Evolutionary conservation across 2,329 filamentous ascomycete genomes (phyloP), one percentile per base, ranked within the genome.

Genomic region (Arthrobotrys musiformis): DNA sequence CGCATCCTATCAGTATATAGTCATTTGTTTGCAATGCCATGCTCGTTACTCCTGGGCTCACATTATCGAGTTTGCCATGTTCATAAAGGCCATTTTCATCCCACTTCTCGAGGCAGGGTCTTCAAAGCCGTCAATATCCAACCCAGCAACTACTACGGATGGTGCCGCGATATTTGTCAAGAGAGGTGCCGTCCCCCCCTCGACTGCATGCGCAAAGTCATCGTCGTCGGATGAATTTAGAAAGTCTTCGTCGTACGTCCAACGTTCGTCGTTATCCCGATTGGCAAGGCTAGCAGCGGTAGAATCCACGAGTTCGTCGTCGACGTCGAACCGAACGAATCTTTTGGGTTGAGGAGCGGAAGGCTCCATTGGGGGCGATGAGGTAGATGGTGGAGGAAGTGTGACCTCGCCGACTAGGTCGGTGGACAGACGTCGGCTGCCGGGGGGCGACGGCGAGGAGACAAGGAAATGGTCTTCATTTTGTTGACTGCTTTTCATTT

Each of bases 31-130:
- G 9, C 26, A 69, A 22, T 33, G 66, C 74, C 70, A 89, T 81
- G 91, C 91, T 83, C 91, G 63, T 90, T 33, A 9, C 17, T 17
- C 22, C 11, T 58, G 89, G 1, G 90, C 90, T 42, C 90, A 90
- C 80, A 99, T 97, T 83, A 99, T 99, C 81, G 92, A 96, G 85
- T 99, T 99, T 79, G 95, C 94, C 95, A 99, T 99, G 85, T 99
- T 99, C 93, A 98, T 97, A 81, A 99, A 98, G 2, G 95, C 94
- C 82, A 91, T 93, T 78, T 88, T 87, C 85, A 98, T 87, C 4
- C 92, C 91, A 72, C 93, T 97, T 85, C 94, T 94, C 54, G 94
- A 93, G 70, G 94, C 88, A 44, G 82, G 81, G 69, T 86, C 86
- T 82, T 90, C 88, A n/a, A 87, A 86, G 4, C 86, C 87, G 84